These are phyloP conservation scores for Candida tetrigidarum DNA, from an alignment of 1,139 yeast genomes.

Conservation along the genomic window DNA sequence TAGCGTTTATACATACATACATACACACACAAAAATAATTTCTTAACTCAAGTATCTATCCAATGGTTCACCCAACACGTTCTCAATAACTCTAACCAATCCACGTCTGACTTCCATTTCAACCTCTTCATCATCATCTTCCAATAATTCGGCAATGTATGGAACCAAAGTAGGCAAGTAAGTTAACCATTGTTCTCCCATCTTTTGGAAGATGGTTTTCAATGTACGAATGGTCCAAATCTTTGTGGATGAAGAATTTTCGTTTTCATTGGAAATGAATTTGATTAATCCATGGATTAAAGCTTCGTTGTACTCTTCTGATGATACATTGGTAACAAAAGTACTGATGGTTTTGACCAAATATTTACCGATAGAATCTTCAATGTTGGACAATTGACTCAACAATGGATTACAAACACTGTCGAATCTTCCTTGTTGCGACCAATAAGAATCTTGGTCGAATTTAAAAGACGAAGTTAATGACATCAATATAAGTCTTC, in stretches of 20 bases:
- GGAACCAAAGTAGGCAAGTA: constrained; percentile 95
- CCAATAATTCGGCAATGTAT: constrained; percentile 89
- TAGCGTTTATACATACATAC: background rate
- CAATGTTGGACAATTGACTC: constrained; percentile 67
- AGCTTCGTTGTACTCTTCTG: constrained; percentile 77
- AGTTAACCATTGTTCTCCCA: constrained; percentile 94
- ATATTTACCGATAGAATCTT: constrained; percentile 72
- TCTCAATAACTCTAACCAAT: constrained; percentile 90
- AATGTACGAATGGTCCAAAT: constrained; percentile 83
- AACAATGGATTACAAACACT: constrained; percentile 64
- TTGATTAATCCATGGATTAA: constrained; percentile 43
- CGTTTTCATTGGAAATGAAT: constrained; percentile 41
- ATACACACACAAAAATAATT: too few relatives aligned
- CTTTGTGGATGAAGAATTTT: constrained; percentile 49
- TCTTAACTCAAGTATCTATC: constrained; percentile 77
- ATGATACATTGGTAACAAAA: constrained; percentile 71
- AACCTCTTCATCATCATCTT: constrained; percentile 93
- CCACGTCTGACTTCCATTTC: constrained; percentile 92
- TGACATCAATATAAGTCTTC: constrained; percentile 74
- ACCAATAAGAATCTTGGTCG: constrained; percentile 96
- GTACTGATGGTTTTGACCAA: constrained; percentile 81
- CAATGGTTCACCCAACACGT: constrained; percentile 91
- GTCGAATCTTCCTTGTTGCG: constrained; percentile 82
- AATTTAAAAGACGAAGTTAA: constrained; percentile 79
- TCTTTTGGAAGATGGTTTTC: constrained; percentile 82